Evolutionary conservation across 176 grass and related monocot genomes (phyloP).

Genomic region (Stipa capillata): DNA sequence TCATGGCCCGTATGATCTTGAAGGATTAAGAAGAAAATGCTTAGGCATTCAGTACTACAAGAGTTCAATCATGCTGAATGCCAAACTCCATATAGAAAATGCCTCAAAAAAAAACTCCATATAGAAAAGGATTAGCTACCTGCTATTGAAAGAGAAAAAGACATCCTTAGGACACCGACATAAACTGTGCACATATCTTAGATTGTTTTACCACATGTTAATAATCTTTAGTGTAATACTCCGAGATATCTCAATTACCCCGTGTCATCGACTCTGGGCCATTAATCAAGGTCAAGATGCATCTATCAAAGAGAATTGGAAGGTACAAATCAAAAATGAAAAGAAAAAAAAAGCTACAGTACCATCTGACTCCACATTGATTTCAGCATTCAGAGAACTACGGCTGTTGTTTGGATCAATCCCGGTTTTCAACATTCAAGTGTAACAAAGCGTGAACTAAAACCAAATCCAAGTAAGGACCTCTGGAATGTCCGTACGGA

Average conservation of each 20-base stretch:
- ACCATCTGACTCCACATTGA: neutral
- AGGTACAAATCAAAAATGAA: neutral
- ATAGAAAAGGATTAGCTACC: constrained; percentile 4
- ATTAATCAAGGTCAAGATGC: neutral
- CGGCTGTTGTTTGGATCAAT: neutral
- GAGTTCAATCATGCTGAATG: neutral
- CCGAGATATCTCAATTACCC: neutral
- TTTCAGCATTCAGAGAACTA: constrained; percentile 10
- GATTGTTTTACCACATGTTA: neutral
- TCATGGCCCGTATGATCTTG: neutral
- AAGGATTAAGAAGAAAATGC: constrained; percentile 15
- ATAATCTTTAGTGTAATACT: neutral
- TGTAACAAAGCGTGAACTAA: neutral
- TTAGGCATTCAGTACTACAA: neutral
- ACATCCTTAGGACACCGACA: neutral
- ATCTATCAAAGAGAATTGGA: neutral
- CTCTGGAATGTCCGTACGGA: constrained; percentile 39
- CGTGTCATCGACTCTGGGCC: neutral
- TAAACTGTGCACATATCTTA: neutral
- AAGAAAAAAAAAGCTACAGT: neutral
- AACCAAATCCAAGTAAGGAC: constrained; percentile 15
- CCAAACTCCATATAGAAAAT: neutral
- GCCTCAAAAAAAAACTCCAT: too few relatives aligned
- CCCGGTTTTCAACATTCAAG: neutral
- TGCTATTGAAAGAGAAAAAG: neutral